Evolutionary conservation across 495 filamentous ascomycete genomes (phyloP), one percentile per base, ranked within the genome.

Genomic region (Neurospora sp.): DNA sequence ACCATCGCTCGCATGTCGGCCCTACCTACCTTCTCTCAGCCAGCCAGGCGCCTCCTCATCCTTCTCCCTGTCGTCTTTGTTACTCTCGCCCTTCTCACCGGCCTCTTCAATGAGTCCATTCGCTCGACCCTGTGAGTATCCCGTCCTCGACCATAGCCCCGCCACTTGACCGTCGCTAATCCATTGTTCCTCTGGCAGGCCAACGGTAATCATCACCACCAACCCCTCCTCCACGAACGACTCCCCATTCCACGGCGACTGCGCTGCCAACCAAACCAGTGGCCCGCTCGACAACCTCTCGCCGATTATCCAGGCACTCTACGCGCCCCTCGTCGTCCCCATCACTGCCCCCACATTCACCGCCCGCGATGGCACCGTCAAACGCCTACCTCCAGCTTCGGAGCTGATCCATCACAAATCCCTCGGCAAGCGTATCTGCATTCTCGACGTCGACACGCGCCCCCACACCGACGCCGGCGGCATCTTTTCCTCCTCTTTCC

Each of bases 381-480:
- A 76, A 42, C 70, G 73, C 5, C 78, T 81, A 8, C 75, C 79
- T 1, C 74, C 77, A 0, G 39, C 69, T 38, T 10, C 77, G 10
- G 40, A 77, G 39, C 72, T 78, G 16, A 62, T 77, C 70, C 78
- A 79, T 66, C 76, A 54, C 3, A 10, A 78, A 66, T 39, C 79
- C 2, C 75, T 85, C 8, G 79, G 82, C 6, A 76, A 79, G 40
- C 75, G 80, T 4, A 71, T 85, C 69, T 78, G 81, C 71, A 81
- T 85, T 71, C 74, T 85, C 38, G 84, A 84, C 40, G 77, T 83
- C 59, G 84, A 85, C 70, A 84, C 77, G 39, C 83, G 84, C 38
- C 70, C 74, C 0, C 75, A 84, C 37, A 44, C 77, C 69, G 77
- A 70, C 1, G 70, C 77, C 3, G 77, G 79, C 46, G 74, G 69